phyloP scores from a whole-genome alignment of 2,329 filamentous ascomycete species.

The Alternaria triticina region DNA sequence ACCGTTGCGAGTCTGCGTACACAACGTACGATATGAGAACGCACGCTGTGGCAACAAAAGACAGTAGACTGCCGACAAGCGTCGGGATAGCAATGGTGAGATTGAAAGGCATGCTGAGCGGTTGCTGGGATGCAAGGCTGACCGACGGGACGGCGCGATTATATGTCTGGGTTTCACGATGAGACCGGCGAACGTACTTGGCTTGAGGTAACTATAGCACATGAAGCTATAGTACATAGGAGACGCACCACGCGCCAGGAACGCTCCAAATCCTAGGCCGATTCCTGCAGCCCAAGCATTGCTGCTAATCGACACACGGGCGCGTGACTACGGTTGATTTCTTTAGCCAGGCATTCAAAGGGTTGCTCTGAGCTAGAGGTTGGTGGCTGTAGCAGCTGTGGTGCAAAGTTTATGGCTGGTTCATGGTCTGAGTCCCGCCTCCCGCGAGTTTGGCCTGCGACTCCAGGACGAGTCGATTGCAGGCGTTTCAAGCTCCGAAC shows the following conservation, averaged over 20 bases:
- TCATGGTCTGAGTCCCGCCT: background rate
- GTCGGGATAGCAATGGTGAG: slow-evolving; percentile 22
- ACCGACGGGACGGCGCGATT: background rate
- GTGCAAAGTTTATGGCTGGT: background rate
- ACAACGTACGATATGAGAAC: slow-evolving; percentile 27
- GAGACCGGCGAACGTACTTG: background rate
- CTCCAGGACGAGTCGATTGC: background rate
- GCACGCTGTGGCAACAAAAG: slow-evolving; percentile 20
- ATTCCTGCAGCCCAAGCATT: background rate
- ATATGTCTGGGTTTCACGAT: background rate
- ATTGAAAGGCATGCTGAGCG: slow-evolving; percentile 3
- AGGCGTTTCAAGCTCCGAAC: background rate
- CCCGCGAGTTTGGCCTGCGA: background rate
- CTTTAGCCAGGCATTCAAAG: background rate
- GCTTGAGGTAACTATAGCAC: background rate
- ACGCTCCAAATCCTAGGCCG: background rate
- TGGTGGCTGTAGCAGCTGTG: background rate
- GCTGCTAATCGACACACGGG: background rate
- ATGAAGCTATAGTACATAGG: background rate
- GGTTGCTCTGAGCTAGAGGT: background rate
- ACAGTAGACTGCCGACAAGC: slow-evolving; percentile 30
- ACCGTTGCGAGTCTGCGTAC: slow-evolving; percentile 20
- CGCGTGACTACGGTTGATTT: background rate
- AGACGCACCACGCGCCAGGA: background rate
- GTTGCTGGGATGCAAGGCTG: background rate